These are phyloP conservation scores for Penicillium canariense DNA, from an alignment of 495 filamentous ascomycete genomes.

Conservation along the genomic window DNA sequence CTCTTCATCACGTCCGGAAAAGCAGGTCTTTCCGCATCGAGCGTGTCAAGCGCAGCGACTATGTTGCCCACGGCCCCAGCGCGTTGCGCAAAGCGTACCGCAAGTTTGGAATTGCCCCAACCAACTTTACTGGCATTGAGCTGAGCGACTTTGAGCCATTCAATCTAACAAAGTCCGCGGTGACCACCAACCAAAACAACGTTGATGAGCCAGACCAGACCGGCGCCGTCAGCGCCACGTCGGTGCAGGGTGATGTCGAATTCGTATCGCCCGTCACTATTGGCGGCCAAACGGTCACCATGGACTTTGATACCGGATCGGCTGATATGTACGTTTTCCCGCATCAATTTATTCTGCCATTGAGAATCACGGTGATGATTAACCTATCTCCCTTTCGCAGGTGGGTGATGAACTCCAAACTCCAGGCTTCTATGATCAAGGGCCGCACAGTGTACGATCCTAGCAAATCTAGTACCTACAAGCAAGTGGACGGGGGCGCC, in stretches of 20 bases:
- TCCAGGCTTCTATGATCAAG: conserved; percentile 40
- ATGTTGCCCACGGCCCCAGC: conserved; percentile 52
- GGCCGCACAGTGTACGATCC: conserved; percentile 65
- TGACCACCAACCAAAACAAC: conserved; percentile 13
- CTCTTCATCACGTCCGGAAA: conserved; percentile 21
- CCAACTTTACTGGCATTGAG: conserved; percentile 25
- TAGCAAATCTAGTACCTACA: conserved; percentile 54
- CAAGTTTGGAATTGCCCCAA: conserved; percentile 55
- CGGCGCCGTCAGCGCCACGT: conserved; percentile 60
- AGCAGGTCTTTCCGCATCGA: conserved; percentile 58
- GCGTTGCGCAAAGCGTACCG: conserved; percentile 60
- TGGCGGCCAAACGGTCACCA: conserved; percentile 68
- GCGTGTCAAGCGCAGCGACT: conserved; percentile 52
- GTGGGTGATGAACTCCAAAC: conserved; percentile 74
- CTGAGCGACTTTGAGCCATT: conserved; percentile 38
- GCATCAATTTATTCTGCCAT: neutral
- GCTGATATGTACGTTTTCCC: conserved; percentile 70
- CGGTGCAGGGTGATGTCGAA: conserved; percentile 60
- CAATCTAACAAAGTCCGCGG: conserved; percentile 17
- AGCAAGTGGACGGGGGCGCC: conserved; percentile 40
- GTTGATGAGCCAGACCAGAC: conserved; percentile 32
- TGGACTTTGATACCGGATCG: conserved; percentile 84
- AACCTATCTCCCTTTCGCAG: conserved; percentile 26
- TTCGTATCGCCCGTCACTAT: conserved; percentile 71
- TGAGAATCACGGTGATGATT: neutral